Evolutionary conservation across 2,329 filamentous ascomycete species (phyloP).

Genomic region (Fusarium staphyleae): DNA sequence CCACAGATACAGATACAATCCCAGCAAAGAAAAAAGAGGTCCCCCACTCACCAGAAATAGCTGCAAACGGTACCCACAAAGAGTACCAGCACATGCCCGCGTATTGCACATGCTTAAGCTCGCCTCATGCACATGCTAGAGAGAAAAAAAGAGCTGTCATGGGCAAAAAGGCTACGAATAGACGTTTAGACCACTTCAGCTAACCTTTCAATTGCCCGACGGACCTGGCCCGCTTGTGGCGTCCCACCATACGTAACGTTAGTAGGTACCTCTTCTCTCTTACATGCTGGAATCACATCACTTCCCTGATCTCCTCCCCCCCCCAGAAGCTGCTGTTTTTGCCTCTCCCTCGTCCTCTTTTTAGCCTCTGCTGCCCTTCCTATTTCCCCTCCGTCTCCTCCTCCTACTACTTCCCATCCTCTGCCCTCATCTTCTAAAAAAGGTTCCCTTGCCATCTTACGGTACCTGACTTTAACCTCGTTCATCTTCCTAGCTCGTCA

Average conservation of each 20-base stretch:
- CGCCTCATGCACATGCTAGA: constrained; percentile 10
- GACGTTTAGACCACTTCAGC: no score
- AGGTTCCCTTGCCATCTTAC: constrained; percentile 2
- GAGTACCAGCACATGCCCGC: constrained; percentile 34
- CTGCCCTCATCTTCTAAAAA: constrained; percentile 11
- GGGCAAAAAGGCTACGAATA: constrained; percentile 11
- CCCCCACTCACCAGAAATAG: constrained; percentile 34
- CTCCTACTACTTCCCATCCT: constrained; percentile 9
- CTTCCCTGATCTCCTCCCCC: constrained; percentile 15
- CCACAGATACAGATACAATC: constrained; percentile 3
- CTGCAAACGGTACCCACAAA: constrained; percentile 25
- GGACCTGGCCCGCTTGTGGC: constrained; percentile 32
- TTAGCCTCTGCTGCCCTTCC: constrained; percentile 35
- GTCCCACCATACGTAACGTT: constrained; percentile 27
- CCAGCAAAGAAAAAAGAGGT: constrained; percentile 16
- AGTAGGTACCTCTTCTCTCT: constrained; percentile 2
- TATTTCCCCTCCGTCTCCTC: constrained; percentile 24
- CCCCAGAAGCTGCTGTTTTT: neutral
- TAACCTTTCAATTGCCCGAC: constrained; percentile 1
- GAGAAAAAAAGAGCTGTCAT: constrained; percentile 4
- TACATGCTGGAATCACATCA: constrained; percentile 5
- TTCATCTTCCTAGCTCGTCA: constrained; percentile 1
- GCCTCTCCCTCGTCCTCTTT: constrained; percentile 27
- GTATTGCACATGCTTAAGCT: constrained; percentile 25
- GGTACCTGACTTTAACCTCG: constrained; percentile 16